phyloP scores from a whole-genome alignment of 805 yeast species.

The Myxozyma melibiosi region DNA sequence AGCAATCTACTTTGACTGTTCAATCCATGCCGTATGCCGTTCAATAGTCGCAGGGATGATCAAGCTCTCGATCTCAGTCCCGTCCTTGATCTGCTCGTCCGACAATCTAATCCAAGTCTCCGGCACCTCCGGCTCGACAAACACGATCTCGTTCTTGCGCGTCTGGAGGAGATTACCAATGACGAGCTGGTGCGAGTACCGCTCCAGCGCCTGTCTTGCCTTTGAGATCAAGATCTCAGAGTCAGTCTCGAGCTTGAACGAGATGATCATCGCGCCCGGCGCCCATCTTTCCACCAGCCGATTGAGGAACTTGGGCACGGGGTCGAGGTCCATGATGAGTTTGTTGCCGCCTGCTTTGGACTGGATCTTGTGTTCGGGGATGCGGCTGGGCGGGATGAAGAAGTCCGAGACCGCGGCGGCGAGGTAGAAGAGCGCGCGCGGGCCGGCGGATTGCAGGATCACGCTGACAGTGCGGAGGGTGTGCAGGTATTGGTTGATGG shows the following conservation, averaged over 20 bases:
- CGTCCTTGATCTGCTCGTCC: constrained; percentile 46
- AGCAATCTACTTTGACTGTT: neutral
- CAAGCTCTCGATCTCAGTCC: constrained; percentile 70
- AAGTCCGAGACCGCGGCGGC: constrained; percentile 99
- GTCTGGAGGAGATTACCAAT: constrained; percentile 91
- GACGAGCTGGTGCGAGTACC: constrained; percentile 91
- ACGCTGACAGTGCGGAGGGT: constrained; percentile 71
- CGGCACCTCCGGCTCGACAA: constrained; percentile 59
- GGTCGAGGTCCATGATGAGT: constrained; percentile 82
- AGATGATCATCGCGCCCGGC: constrained; percentile 88
- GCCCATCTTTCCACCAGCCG: constrained; percentile 93
- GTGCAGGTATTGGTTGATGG: constrained; percentile 90
- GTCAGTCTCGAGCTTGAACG: constrained; percentile 94
- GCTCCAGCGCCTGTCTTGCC: constrained; percentile 73
- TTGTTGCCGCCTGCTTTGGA: constrained; percentile 72
- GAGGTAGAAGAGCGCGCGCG: constrained; percentile 72
- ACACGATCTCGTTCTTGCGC: constrained; percentile 83
- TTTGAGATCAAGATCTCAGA: constrained; percentile 65
- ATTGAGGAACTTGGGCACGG: constrained; percentile 91
- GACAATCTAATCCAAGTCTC: constrained; percentile 43
- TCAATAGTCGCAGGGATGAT: constrained; percentile 77
- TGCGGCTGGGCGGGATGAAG: constrained; percentile 79
- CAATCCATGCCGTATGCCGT: constrained; percentile 66
- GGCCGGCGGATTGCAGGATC: constrained; percentile 56
- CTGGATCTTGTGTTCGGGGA: constrained; percentile 95